Evolutionary conservation across 768 basidiomycete species (phyloP), one percentile per base, ranked within the genome.

Genomic region (Leccinellum luteum): DNA sequence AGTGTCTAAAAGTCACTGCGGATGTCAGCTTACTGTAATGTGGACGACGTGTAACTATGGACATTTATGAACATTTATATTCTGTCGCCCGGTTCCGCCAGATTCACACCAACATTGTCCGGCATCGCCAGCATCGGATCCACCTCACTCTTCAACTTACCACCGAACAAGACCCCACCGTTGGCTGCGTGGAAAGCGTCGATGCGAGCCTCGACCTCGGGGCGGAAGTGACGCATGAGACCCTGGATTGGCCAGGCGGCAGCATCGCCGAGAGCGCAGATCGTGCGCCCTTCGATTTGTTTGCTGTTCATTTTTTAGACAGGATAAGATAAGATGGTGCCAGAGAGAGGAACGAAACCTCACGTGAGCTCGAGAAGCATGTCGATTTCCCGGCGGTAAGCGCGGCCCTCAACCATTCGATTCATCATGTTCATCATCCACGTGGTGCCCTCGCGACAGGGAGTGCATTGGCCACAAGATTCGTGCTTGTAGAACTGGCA

Each of bases 391-490:
- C 96, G 87, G 62, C 82, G 81, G 67, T 95, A 92, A 0, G 88
- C 92, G 12, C 95, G 84, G 3, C 96, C 96, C 68, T 92, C 90
- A 17, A 90, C 92, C 80, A 99, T 85, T 48, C 96, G 87, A 71
- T 93, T 84, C 96, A 99, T 99, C 94, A 98, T 98, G 75, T 98
- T 96, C 85, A 90, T 92, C 91, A 99, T 93, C 96, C 96, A 98
- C 0, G 94, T 97, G 2, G 96, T 98, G 35, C 94, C 94, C 68
- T 94, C 91, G 61, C 92, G 78, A 72, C 94, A 96, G 4, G 94
- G 94, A 12, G 94, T 95, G 66, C 95, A 98, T 71, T 98, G 96
- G 14, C 96, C 95, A 65, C 95, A 98, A 1, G 94, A 96, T 71
- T 98, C 96, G 76, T 98, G 96, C 75, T 97, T 96, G 81, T 98